Percentiles rank a stretch among this genome's conserved stretches.
Conservation (phyloP, 345 rosid genomes). For the Populus ilicifolia region DNA sequence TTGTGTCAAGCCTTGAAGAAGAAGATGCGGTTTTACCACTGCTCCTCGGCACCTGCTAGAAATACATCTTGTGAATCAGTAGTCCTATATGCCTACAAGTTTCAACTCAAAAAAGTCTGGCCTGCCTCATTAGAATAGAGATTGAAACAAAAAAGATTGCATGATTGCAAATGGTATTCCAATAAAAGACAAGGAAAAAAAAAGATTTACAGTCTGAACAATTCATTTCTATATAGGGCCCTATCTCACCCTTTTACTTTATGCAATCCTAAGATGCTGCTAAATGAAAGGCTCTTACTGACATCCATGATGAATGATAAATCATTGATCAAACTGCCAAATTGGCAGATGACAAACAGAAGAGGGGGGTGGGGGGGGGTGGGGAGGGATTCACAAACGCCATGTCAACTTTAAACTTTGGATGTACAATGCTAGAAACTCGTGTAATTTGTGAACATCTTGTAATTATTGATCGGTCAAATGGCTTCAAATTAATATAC, state of each 20-base stretch:
- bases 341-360: neutral
- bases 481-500: neutral
- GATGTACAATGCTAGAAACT: neutral
- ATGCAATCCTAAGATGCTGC: too few relatives aligned
- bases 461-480: neutral
- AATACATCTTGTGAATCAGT: neutral
- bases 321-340: too few relatives aligned
- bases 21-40: conserved; percentile 40
- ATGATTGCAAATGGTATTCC: too few relatives aligned
- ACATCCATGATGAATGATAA: too few relatives aligned
- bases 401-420: neutral
- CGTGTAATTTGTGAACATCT: neutral
- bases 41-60: conserved; percentile 56
- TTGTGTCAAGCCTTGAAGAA: conserved; percentile 53
- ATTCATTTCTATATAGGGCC: too few relatives aligned
- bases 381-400: neutral
- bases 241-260: too few relatives aligned
- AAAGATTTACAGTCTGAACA: too few relatives aligned
- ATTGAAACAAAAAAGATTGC: too few relatives aligned
- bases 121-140: too few relatives aligned
- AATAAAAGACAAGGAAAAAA: too few relatives aligned
- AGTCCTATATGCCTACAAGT: neutral
- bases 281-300: too few relatives aligned
- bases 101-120: too few relatives aligned
- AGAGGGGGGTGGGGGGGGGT: neutral